Conservation (phyloP, 2,329 filamentous ascomycete genomes). For the Cladosporium sp. region DNA sequence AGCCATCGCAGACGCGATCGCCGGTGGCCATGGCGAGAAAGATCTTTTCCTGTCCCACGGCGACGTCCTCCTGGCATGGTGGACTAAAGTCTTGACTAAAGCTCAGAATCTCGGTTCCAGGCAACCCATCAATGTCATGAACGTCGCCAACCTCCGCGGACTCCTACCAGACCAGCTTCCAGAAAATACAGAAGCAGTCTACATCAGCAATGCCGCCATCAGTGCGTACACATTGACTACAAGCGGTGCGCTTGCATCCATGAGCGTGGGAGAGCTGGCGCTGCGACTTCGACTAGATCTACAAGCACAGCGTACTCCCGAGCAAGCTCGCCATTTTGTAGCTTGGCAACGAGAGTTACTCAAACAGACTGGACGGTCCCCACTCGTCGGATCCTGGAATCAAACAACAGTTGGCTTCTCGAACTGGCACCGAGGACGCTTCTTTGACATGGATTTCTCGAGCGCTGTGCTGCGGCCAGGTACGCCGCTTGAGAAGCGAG, state of each 20-base stretch:
- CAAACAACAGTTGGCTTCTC: slow-evolving; percentile 18
- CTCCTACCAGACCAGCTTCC: slow-evolving; percentile 23
- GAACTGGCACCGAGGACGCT: slow-evolving; percentile 26
- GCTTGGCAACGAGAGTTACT: slow-evolving; percentile 18
- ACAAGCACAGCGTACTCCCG: slow-evolving; percentile 17
- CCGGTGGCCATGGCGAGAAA: slow-evolving; percentile 17
- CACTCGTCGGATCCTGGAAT: slow-evolving; percentile 5
- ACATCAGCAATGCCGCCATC: slow-evolving; percentile 13
- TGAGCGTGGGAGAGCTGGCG: slow-evolving; percentile 18
- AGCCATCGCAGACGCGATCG: slow-evolving; percentile 25
- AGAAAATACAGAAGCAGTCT: background rate
- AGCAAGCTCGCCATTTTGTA: slow-evolving; percentile 23
- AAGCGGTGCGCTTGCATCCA: slow-evolving; percentile 6
- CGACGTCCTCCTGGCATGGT: slow-evolving; percentile 34
- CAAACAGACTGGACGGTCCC: background rate
- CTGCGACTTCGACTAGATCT: slow-evolving; percentile 21
- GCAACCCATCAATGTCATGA: slow-evolving; percentile 31
- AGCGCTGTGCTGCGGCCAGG: slow-evolving; percentile 21
- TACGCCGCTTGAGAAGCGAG: slow-evolving; percentile 14
- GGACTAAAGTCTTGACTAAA: slow-evolving; percentile 23
- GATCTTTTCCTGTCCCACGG: slow-evolving; percentile 31
- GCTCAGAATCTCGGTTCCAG: slow-evolving; percentile 19
- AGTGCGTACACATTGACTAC: slow-evolving; percentile 3
- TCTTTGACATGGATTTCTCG: slow-evolving; percentile 25
- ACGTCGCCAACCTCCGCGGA: slow-evolving; percentile 34